Evolutionary conservation across 176 grass and related monocot species (phyloP).

Genomic region (Areca catechu): DNA sequence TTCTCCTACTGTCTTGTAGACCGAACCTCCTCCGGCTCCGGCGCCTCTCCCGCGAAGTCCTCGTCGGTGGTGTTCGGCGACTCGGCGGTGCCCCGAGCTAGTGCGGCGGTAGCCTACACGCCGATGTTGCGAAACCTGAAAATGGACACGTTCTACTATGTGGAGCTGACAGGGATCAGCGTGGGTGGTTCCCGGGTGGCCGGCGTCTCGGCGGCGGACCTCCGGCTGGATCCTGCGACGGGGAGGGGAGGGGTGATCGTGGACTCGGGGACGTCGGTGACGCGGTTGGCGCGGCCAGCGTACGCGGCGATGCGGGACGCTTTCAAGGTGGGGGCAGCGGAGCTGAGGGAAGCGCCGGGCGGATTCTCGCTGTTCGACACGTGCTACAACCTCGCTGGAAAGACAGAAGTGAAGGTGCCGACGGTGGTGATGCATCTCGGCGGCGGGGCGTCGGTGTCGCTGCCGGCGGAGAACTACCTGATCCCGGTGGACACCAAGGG

Average conservation of each 20-base stretch:
- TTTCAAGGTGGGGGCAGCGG: conserved; percentile 24
- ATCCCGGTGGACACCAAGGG: conserved; percentile 31
- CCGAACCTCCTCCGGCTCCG: conserved; percentile 15
- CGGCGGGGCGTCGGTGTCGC: conserved; percentile 39
- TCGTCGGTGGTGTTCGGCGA: conserved; percentile 58
- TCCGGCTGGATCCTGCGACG: conserved; percentile 33
- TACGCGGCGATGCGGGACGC: conserved; percentile 49
- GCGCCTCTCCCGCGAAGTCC: background rate
- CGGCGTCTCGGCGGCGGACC: conserved; percentile 22
- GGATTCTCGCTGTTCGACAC: conserved; percentile 53
- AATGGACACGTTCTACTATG: conserved; percentile 39
- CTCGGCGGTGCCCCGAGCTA: conserved; percentile 17
- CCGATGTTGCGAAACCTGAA: conserved; percentile 41
- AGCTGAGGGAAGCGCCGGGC: conserved; percentile 16
- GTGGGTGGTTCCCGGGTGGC: conserved; percentile 33
- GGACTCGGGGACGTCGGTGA: conserved; percentile 46
- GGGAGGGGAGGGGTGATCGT: conserved; percentile 64
- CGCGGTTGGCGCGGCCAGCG: background rate
- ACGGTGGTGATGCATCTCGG: conserved; percentile 43
- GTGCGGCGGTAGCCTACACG: conserved; percentile 30
- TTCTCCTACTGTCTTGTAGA: conserved; percentile 76
- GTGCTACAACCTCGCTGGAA: conserved; percentile 51
- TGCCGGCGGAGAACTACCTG: conserved; percentile 54
- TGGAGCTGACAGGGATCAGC: conserved; percentile 51
- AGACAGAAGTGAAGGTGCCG: conserved; percentile 18